These are phyloP conservation scores for Penicillium sclerotiorum DNA, from an alignment of 2,329 filamentous ascomycete species.

Conservation along the genomic window DNA sequence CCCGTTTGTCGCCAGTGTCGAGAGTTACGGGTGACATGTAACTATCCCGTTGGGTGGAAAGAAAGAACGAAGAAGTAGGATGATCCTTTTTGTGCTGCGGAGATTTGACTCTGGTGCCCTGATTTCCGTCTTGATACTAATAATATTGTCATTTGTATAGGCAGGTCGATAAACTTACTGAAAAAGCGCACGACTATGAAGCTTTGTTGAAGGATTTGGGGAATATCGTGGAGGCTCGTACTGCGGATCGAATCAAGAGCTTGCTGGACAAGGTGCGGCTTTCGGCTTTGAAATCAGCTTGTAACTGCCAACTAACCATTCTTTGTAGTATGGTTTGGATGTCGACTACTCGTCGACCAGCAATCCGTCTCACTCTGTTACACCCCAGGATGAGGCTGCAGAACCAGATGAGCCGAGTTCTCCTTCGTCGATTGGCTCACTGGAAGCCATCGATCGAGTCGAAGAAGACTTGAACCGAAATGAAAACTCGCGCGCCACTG, in stretches of 20 bases:
- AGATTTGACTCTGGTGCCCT: no score
- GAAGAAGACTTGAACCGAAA: slow-evolving; percentile 48
- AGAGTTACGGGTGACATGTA: slow-evolving; percentile 37
- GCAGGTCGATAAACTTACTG: slow-evolving; percentile 37
- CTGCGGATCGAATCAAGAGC: slow-evolving; percentile 38
- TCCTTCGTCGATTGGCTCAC: slow-evolving; percentile 44
- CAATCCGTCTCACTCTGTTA: slow-evolving; percentile 32
- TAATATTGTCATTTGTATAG: slow-evolving; percentile 18
- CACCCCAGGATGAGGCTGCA: slow-evolving; percentile 31
- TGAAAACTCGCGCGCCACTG: slow-evolving; percentile 40
- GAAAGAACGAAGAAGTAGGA: slow-evolving; percentile 42
- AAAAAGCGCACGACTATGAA: slow-evolving; percentile 42
- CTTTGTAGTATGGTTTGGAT: slow-evolving; percentile 26
- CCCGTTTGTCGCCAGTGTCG: slow-evolving; percentile 41
- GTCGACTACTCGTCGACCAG: slow-evolving; percentile 26
- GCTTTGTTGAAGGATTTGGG: slow-evolving; percentile 41
- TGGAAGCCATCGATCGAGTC: slow-evolving; percentile 49
- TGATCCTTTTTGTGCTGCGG: neutral
- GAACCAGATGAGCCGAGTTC: slow-evolving; percentile 31
- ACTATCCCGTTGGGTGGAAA: slow-evolving; percentile 43
- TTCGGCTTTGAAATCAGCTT: neutral
- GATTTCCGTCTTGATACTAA: slow-evolving; percentile 11
- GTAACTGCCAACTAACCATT: slow-evolving; percentile 5
- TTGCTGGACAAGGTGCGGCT: slow-evolving; percentile 41
- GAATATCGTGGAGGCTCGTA: slow-evolving; percentile 34